Base-by-base conservation (phyloP, 768 basidiomycete genomes). In the Rhizopogon vulgaris region DNA sequence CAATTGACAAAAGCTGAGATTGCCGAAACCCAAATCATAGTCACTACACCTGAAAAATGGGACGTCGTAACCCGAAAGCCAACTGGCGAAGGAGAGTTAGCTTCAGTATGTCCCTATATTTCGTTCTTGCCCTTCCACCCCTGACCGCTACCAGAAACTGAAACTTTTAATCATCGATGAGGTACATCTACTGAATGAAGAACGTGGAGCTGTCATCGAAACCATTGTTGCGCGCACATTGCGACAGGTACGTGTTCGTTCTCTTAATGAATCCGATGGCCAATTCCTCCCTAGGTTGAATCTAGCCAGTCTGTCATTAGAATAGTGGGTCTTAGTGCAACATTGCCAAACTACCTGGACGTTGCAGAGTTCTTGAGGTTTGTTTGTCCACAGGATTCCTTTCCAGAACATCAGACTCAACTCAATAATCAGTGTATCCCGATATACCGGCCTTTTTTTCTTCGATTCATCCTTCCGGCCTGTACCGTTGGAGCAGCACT, bases 41-140 rank as follows among this genome's bases (percentile, higher is more conserved):
- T 99, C 6, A 99, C 96, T 2, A 99, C 96, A 1, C 96, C 96
- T 0, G 96, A 99, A 67, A 99, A 99, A 68, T 99, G 96, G 96
- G 96, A 98, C 59, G 96, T 99, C 0, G 96, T 99, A 3, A 99
- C 96, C 8, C 75, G 96, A 55, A 98, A 96, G 65, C 93, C 95
- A 1, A 93, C 89, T 1, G 94, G 94, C 7, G 96, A 98, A 71
- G 95, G 94, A 11, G 94, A 98, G 65, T 73, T 98, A n/a, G 90
- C 90, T 32, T 87, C 91, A 47, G 94, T 94, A 56, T 51, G 86
- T 66, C 40, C 51, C 34, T 11, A 12, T 27, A 14, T 18, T 14
- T 52, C 12, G 24, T 27, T 36, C 41, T 17, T 46, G 37, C 18
- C 17, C 14, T 22, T 11, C 7, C 38, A 18, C 32, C 30, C 12